phyloP scores from a whole-genome alignment of 208 protist species.

The Hexamita inflata region DNA sequence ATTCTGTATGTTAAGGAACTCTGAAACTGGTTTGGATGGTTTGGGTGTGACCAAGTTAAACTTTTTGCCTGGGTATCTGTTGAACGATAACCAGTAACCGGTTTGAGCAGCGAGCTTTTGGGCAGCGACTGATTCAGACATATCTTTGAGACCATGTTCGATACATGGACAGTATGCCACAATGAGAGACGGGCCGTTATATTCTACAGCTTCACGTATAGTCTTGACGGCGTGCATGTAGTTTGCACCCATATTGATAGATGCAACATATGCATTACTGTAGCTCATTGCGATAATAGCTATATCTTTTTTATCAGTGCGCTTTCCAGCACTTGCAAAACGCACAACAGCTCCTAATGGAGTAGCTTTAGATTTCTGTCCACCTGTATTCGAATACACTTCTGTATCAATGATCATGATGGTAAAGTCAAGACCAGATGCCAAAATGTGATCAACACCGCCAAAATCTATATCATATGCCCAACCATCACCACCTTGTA shows the following conservation, averaged over 20 bases:
- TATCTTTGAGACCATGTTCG: slow-evolving; percentile 37
- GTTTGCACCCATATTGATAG: slow-evolving; percentile 37
- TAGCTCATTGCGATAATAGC: slow-evolving; percentile 45
- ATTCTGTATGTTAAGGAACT: slow-evolving; percentile 26
- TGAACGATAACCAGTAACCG: slow-evolving; percentile 41
- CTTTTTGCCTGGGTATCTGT: background rate
- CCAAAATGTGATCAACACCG: slow-evolving; percentile 49
- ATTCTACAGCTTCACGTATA: slow-evolving; percentile 46
- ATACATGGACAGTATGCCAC: slow-evolving; percentile 49
- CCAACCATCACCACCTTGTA: slow-evolving; percentile 48
- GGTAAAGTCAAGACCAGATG: slow-evolving; percentile 30
- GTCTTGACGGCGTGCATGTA: slow-evolving; percentile 35
- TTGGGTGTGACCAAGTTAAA: background rate
- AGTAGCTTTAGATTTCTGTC: slow-evolving; percentile 51
- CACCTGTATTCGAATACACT: slow-evolving; percentile 55
- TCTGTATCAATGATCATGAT: slow-evolving; percentile 51
- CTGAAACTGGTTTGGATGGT: background rate
- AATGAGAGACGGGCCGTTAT: slow-evolving; percentile 43
- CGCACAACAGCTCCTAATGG: slow-evolving; percentile 36
- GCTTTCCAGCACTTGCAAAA: slow-evolving; percentile 45
- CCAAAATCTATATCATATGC: slow-evolving; percentile 54
- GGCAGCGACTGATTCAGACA: background rate
- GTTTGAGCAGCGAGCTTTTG: slow-evolving; percentile 44
- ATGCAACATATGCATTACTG: slow-evolving; percentile 45
- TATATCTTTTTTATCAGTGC: slow-evolving; percentile 45